Evolutionary conservation across 2,329 filamentous ascomycete species (phyloP).

Genomic region (Nemania sp.): DNA sequence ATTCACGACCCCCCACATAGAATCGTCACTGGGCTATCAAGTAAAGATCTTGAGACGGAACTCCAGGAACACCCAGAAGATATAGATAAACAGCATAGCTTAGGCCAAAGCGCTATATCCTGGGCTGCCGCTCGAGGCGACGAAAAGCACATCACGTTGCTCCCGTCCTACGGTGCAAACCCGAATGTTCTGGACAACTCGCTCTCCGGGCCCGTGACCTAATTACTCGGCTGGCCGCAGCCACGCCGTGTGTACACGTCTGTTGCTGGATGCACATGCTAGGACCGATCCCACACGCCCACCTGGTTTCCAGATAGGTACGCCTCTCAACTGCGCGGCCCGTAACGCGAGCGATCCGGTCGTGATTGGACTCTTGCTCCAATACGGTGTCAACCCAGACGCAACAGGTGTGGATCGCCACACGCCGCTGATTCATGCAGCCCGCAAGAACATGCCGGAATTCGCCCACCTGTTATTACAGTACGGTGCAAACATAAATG

Average conservation of each 20-base stretch:
- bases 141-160: neutral
- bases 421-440: constrained; percentile 1
- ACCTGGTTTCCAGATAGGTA: neutral
- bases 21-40: neutral
- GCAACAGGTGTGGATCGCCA: neutral
- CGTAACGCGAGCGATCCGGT: neutral
- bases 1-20: neutral
- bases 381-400: neutral
- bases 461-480: neutral
- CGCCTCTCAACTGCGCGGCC: neutral
- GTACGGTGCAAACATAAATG: neutral
- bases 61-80: neutral
- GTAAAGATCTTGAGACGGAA: neutral
- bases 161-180: neutral
- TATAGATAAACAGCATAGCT: neutral
- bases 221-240: neutral
- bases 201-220: neutral
- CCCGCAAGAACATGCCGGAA: neutral
- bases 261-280: neutral
- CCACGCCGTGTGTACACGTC: neutral
- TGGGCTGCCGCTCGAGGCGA: constrained; percentile 1
- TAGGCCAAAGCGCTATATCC: neutral
- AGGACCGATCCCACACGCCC: neutral
- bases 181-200: neutral
- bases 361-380: neutral